phyloP scores from a whole-genome alignment of 441 rosid genomes.

The Eutrema salsugineum region DNA sequence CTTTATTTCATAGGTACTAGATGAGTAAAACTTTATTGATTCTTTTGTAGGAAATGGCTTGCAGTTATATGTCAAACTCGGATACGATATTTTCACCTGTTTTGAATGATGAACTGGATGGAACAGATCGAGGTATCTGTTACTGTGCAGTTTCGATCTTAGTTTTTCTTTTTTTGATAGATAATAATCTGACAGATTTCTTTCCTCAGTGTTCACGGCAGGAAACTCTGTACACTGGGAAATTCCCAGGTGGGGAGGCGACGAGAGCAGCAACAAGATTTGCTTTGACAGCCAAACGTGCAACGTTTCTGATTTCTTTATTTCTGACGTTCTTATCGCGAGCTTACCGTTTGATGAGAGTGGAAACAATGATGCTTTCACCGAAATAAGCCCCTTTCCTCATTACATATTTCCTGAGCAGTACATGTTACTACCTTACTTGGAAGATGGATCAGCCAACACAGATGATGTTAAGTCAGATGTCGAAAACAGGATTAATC shows the following conservation, averaged over 20 bases:
- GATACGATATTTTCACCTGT: constrained; percentile 36
- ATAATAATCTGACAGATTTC: background rate
- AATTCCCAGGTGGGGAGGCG: constrained; percentile 43
- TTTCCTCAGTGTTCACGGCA: constrained; percentile 13
- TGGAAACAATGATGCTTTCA: constrained; percentile 41
- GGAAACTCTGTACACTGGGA: constrained; percentile 43
- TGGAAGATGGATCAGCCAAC: constrained; percentile 58
- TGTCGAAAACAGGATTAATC: constrained; percentile 40
- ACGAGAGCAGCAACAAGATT: constrained; percentile 51
- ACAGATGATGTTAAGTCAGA: constrained; percentile 42
- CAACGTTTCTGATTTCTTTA: constrained; percentile 72
- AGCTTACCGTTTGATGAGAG: constrained; percentile 70
- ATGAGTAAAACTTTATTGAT: background rate
- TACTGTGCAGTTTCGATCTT: background rate
- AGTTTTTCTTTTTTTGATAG: background rate
- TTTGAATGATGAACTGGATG: constrained; percentile 33
- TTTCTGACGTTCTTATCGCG: constrained; percentile 76
- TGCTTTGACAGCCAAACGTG: constrained; percentile 59
- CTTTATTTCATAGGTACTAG: background rate
- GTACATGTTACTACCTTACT: constrained; percentile 74
- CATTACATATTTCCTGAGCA: constrained; percentile 67
- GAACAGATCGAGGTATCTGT: constrained; percentile 26
- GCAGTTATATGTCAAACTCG: constrained; percentile 19
- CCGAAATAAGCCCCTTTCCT: constrained; percentile 48
- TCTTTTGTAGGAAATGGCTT: constrained; percentile 25